Evolutionary conservation across 2,329 filamentous ascomycete species (phyloP), one percentile per base, ranked within the genome.

Genomic region (Myriosclerotinia duriaeana): DNA sequence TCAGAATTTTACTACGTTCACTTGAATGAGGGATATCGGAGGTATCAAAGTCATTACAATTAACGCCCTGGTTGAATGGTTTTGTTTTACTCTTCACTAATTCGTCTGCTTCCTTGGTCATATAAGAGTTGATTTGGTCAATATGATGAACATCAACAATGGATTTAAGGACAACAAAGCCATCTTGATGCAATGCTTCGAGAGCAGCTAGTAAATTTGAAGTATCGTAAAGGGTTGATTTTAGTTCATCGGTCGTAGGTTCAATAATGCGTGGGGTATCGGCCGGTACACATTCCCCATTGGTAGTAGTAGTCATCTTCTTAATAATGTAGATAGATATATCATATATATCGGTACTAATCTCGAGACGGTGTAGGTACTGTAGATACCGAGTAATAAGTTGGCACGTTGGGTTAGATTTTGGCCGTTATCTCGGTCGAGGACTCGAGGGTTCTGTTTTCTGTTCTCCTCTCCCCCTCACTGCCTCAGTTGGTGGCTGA

Each of bases 1-100:
- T 50, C 46, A 50, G n/a, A 50, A 22, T 50, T 22, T n/a, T 5
- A 6, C 7, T 46, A n/a, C 22, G 22, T 30, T 30, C 26, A 53
- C 26, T 53, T 34, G 15, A 34, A 11, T 14, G 14, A 34, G 30
- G 20, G 7, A 20, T 14, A n/a, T 20, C 36, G 22, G 22, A 56
- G 15, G 26, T 20, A 58, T 42, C 15, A 20, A 67, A 67, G 14
- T 69, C 2, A 26, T 26, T 26, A 76, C 74, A 77, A 50, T 76
- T 76, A 4, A 78, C 76, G 3, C 76, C 76, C 64, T 78, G 76
- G 58, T 78, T 78, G 71, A 75, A 78, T 11, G 72, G 70, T 66
- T 77, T 44, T 17, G 69, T 22, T 34, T 73, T 71, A 53, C 72
- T 72, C 30, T 69, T 70, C 17, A 77, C 56, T 5, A 78, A 64